Conservation (phyloP, 768 basidiomycete genomes). For the Xerocomellus amylosporus region DNA sequence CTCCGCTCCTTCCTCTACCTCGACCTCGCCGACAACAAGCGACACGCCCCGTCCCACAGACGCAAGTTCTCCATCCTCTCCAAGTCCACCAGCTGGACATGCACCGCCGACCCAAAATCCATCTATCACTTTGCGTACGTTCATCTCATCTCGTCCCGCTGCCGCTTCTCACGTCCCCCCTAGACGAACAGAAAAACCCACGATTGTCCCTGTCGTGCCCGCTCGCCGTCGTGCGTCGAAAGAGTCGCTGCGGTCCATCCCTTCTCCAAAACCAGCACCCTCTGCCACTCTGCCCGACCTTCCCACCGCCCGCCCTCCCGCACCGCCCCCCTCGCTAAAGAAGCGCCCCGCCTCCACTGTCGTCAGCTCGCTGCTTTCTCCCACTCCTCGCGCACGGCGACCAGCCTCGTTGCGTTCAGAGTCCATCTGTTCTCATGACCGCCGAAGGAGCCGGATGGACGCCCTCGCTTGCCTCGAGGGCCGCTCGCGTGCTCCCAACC, state of each 20-base stretch:
- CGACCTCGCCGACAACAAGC: constrained; percentile 57
- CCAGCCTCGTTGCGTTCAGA: constrained; percentile 24
- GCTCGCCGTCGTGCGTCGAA: constrained; percentile 35
- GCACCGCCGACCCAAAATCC: constrained; percentile 11
- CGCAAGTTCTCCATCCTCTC: constrained; percentile 33
- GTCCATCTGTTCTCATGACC: constrained; percentile 47
- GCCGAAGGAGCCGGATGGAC: constrained; percentile 49
- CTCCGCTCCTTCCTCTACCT: constrained; percentile 65
- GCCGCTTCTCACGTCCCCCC: background rate
- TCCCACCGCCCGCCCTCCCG: constrained; percentile 21
- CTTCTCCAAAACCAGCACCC: constrained; percentile 60
- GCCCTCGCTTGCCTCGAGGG: constrained; percentile 69
- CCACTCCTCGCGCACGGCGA: constrained; percentile 11
- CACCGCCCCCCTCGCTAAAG: background rate
- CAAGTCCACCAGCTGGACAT: constrained; percentile 33
- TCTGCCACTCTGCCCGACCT: constrained; percentile 49
- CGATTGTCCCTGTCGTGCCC: constrained; percentile 7
- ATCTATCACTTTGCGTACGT: constrained; percentile 15
- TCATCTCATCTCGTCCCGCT: background rate
- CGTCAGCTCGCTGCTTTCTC: constrained; percentile 16
- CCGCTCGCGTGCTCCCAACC: constrained; percentile 31
- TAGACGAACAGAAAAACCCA: constrained; percentile 29
- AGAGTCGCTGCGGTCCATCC: constrained; percentile 47
- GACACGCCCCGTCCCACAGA: constrained; percentile 38
- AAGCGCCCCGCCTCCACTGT: constrained; percentile 18